phyloP scores from a whole-genome alignment of 1,284 basidiomycete genomes.

The Leccinum subspadiceum region DNA sequence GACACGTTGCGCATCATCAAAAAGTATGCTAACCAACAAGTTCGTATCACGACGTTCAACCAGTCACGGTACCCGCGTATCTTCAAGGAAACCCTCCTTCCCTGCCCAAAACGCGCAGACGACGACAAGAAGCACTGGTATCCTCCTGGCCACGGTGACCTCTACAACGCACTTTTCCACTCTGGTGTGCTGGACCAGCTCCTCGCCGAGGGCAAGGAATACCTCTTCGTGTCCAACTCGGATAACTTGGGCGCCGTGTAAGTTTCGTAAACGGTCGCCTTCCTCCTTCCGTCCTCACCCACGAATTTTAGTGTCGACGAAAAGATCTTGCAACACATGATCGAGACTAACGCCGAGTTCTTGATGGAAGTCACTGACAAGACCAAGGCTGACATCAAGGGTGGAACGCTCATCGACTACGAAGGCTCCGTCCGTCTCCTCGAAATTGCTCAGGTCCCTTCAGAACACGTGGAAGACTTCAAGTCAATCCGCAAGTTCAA shows the following conservation, averaged over 20 bases:
- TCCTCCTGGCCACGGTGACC: slow-evolving; percentile 98
- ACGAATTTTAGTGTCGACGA: slow-evolving; percentile 63
- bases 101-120: slow-evolving; percentile 82
- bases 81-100: slow-evolving; percentile 91
- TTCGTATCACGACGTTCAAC: slow-evolving; percentile 95
- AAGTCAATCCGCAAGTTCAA: slow-evolving; percentile 94
- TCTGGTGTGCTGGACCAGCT: slow-evolving; percentile 96
- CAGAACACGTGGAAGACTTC: slow-evolving; percentile 98
- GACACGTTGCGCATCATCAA: slow-evolving; percentile 98
- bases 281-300: slow-evolving; percentile 16
- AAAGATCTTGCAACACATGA: slow-evolving; percentile 87
- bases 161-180: slow-evolving; percentile 92
- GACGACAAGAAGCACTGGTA: slow-evolving; percentile 98
- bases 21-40: slow-evolving; percentile 98
- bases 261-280: slow-evolving; percentile 38
- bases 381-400: slow-evolving; percentile 99
- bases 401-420: slow-evolving; percentile 98
- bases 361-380: slow-evolving; percentile 99
- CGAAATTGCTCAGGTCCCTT: slow-evolving; percentile 98
- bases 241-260: slow-evolving; percentile 98
- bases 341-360: slow-evolving; percentile 85
- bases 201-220: slow-evolving; percentile 94
- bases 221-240: slow-evolving; percentile 98
- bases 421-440: slow-evolving; percentile 92
- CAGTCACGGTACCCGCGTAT: slow-evolving; percentile 98